phyloP scores from a whole-genome alignment of 768 basidiomycete species.

The Boletus subcaerulescens region DNA sequence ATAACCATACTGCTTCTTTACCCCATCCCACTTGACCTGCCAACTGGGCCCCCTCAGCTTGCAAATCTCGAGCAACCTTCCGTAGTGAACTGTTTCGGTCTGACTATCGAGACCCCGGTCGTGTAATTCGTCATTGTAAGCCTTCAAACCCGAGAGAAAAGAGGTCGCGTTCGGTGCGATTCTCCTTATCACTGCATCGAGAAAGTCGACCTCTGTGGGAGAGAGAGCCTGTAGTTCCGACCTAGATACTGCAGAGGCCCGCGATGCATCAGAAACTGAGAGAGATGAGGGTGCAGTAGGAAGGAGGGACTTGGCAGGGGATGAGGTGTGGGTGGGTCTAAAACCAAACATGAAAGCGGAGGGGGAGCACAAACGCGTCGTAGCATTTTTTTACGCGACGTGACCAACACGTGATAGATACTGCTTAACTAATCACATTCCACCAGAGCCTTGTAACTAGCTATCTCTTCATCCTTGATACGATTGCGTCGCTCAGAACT shows the following conservation, averaged over 20 bases:
- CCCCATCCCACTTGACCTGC: slow-evolving; percentile 76
- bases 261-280: slow-evolving; percentile 36
- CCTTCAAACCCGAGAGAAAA: slow-evolving; percentile 79
- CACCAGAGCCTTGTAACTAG: not conserved
- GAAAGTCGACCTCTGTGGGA: slow-evolving; percentile 58
- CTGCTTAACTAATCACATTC: slow-evolving; percentile 24
- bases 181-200: slow-evolving; percentile 71
- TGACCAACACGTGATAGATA: slow-evolving; percentile 22
- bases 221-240: slow-evolving; percentile 53
- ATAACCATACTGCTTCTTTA: slow-evolving; percentile 56
- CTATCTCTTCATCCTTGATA: slow-evolving; percentile 7
- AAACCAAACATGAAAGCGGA: slow-evolving; percentile 40
- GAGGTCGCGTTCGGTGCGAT: slow-evolving; percentile 68
- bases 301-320: slow-evolving; percentile 37
- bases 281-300: slow-evolving; percentile 14
- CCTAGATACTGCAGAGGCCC: slow-evolving; percentile 37
- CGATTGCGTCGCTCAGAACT: not conserved
- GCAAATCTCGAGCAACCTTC: slow-evolving; percentile 78
- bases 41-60: slow-evolving; percentile 78
- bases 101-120: slow-evolving; percentile 75
- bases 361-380: slow-evolving; percentile 10
- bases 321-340: slow-evolving; percentile 47
- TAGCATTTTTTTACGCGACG: slow-evolving; percentile 23
- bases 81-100: slow-evolving; percentile 76
- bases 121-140: slow-evolving; percentile 75